phyloP scores from a whole-genome alignment of 2,329 filamentous ascomycete species.

The Malbranchea zuffiana region DNA sequence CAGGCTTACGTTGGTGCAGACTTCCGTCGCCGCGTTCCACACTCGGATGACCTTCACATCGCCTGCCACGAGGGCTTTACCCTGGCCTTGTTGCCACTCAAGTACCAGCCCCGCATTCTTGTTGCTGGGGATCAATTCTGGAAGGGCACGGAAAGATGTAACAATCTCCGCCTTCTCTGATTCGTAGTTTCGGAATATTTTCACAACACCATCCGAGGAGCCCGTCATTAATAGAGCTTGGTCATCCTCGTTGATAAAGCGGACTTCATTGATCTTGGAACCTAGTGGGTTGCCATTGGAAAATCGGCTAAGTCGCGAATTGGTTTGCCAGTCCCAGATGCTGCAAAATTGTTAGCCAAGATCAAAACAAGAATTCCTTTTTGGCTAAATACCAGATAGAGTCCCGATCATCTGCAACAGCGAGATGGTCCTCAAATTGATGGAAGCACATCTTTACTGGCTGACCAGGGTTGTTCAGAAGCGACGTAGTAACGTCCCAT shows the following conservation, averaged over 20 bases:
- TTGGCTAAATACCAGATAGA: slow-evolving; percentile 54
- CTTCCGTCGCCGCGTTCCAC: slow-evolving; percentile 90
- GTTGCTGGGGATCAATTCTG: slow-evolving; percentile 86
- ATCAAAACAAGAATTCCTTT: slow-evolving; percentile 9
- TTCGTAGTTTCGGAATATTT: slow-evolving; percentile 89
- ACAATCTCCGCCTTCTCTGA: slow-evolving; percentile 70
- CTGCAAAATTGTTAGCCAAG: slow-evolving; percentile 24
- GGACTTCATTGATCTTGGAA: slow-evolving; percentile 85
- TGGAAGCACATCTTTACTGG: slow-evolving; percentile 92
- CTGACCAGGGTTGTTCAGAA: slow-evolving; percentile 81
- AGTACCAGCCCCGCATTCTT: slow-evolving; percentile 93
- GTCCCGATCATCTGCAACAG: slow-evolving; percentile 86
- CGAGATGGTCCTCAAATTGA: slow-evolving; percentile 92
- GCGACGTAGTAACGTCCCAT: slow-evolving; percentile 74
- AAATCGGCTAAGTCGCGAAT: slow-evolving; percentile 66
- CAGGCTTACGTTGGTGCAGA: slow-evolving; percentile 58
- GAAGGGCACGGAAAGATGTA: slow-evolving; percentile 81
- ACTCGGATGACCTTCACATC: slow-evolving; percentile 92
- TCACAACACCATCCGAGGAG: slow-evolving; percentile 86
- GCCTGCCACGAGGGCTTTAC: slow-evolving; percentile 85
- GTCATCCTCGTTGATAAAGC: slow-evolving; percentile 97
- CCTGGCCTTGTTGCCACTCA: slow-evolving; percentile 98
- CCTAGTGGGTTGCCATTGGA: slow-evolving; percentile 88
- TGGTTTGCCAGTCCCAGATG: slow-evolving; percentile 86
- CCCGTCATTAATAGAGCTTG: slow-evolving; percentile 90